Evolutionary conservation across 768 basidiomycete genomes (phyloP).

Genomic region (Lepiota subincarnata): DNA sequence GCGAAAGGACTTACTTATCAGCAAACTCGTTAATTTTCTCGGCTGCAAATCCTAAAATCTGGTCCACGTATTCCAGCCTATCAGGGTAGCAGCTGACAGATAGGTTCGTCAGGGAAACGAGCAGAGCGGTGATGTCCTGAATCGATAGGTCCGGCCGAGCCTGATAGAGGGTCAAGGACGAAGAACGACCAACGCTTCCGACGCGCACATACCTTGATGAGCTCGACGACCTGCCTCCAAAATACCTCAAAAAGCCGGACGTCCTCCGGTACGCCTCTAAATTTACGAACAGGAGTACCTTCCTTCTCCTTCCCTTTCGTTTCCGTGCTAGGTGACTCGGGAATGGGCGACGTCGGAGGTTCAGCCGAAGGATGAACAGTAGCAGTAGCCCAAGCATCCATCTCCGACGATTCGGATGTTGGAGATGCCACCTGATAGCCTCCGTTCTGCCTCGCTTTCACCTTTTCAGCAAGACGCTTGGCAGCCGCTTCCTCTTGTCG

Average conservation of each 20-base stretch:
- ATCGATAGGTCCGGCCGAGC: conserved; percentile 96
- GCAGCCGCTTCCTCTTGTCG: conserved; percentile 92
- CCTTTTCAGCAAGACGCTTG: conserved; percentile 80
- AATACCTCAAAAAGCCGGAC: conserved; percentile 97
- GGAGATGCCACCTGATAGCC: conserved; percentile 29
- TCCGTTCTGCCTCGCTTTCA: conserved; percentile 60
- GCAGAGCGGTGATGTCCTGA: conserved; percentile 93
- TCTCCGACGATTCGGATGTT: conserved; percentile 33
- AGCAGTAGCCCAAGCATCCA: conserved; percentile 41
- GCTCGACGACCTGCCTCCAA: conserved; percentile 96
- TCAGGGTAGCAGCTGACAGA: conserved; percentile 98
- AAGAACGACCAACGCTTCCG: not conserved
- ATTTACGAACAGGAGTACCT: conserved; percentile 61
- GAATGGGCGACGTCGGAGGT: conserved; percentile 25
- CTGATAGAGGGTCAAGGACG: conserved; percentile 32
- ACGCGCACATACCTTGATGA: conserved; percentile 75
- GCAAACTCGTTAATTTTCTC: conserved; percentile 81
- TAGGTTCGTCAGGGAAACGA: conserved; percentile 93
- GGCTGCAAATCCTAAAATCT: conserved; percentile 86
- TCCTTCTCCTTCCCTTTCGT: conserved; percentile 57
- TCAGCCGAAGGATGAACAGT: conserved; percentile 29
- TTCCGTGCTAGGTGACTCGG: conserved; percentile 21
- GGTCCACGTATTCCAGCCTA: conserved; percentile 94
- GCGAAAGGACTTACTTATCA: conserved; percentile 55
- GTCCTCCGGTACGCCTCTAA: conserved; percentile 92